Evolutionary conservation across 345 rosid species (phyloP).

Genomic region (Melaleuca quinquenervia): DNA sequence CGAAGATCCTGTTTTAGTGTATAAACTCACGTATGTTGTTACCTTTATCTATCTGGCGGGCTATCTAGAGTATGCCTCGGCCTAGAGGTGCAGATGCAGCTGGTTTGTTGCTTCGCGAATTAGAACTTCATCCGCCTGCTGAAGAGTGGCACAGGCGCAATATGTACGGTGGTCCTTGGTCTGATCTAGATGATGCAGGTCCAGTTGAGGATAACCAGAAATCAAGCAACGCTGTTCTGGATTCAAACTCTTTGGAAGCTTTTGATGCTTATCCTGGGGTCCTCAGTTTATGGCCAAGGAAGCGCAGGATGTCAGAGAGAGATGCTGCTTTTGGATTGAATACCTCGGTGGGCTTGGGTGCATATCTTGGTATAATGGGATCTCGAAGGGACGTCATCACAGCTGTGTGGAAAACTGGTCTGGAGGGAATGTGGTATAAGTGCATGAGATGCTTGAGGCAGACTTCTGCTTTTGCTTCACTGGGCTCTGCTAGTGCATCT

Average conservation of each 20-base stretch:
- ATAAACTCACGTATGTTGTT: background rate
- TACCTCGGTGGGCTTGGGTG: constrained; percentile 83
- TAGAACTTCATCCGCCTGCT: constrained; percentile 98
- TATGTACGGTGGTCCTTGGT: constrained; percentile 94
- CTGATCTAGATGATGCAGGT: constrained; percentile 64
- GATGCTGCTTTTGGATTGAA: constrained; percentile 97
- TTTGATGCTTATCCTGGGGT: constrained; percentile 48
- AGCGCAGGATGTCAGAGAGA: constrained; percentile 92
- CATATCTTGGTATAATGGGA: constrained; percentile 99
- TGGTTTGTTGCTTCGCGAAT: constrained; percentile 85
- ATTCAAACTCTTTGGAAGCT: constrained; percentile 25
- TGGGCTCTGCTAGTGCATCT: constrained; percentile 34
- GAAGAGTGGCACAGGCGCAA: constrained; percentile 99
- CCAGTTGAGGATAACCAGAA: constrained; percentile 36
- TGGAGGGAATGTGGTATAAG: constrained; percentile 97
- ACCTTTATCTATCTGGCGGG: constrained; percentile 2
- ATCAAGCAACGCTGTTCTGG: constrained; percentile 28
- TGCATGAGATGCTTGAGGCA: constrained; percentile 96
- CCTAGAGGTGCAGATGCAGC: constrained; percentile 99
- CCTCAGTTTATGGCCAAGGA: constrained; percentile 86
- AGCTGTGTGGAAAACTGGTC: constrained; percentile 92
- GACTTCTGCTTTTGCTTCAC: constrained; percentile 82
- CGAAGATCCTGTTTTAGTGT: background rate
- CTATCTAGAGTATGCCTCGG: constrained; percentile 86
- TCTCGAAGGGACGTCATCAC: constrained; percentile 97